Conservation (phyloP, 2,329 filamentous ascomycete genomes). For the Diplocarpon rosae region DNA sequence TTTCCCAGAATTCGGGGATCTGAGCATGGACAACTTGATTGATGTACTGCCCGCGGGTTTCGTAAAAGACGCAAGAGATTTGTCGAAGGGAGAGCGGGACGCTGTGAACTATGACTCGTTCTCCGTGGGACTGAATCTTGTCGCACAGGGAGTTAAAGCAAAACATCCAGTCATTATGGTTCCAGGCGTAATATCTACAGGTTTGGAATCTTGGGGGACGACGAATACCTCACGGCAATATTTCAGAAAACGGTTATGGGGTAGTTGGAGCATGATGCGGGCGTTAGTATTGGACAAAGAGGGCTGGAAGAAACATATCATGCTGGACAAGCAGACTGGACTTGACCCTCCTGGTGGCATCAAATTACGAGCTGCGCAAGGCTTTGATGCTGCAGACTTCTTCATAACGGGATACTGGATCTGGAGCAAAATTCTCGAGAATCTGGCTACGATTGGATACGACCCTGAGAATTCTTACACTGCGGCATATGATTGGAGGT, state of each 20-base stretch:
- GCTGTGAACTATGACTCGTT: conserved; percentile 90
- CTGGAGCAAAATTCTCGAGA: conserved; percentile 91
- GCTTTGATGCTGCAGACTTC: conserved; percentile 96
- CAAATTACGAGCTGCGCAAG: conserved; percentile 86
- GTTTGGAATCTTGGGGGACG: conserved; percentile 93
- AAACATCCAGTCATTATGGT: conserved; percentile 93
- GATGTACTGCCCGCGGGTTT: conserved; percentile 83
- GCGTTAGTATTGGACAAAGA: conserved; percentile 89
- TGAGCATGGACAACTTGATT: conserved; percentile 75
- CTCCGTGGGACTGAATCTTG: conserved; percentile 74
- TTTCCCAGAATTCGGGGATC: conserved; percentile 55
- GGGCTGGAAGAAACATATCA: conserved; percentile 90
- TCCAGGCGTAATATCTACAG: conserved; percentile 93
- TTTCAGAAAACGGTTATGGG: conserved; percentile 91
- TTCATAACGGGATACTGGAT: conserved; percentile 93
- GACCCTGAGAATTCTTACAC: conserved; percentile 70
- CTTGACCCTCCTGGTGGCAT: conserved; percentile 73
- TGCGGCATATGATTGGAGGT: conserved; percentile 77
- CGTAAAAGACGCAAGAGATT: conserved; percentile 72
- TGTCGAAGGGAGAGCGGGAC: conserved; percentile 80
- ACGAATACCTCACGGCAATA: conserved; percentile 75
- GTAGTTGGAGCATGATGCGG: conserved; percentile 98
- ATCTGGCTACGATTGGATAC: conserved; percentile 89
- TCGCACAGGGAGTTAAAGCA: conserved; percentile 67
- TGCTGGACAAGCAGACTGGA: conserved; percentile 87